phyloP scores from a whole-genome alignment of 257 asterid species.

The Osmanthus fragrans region DNA sequence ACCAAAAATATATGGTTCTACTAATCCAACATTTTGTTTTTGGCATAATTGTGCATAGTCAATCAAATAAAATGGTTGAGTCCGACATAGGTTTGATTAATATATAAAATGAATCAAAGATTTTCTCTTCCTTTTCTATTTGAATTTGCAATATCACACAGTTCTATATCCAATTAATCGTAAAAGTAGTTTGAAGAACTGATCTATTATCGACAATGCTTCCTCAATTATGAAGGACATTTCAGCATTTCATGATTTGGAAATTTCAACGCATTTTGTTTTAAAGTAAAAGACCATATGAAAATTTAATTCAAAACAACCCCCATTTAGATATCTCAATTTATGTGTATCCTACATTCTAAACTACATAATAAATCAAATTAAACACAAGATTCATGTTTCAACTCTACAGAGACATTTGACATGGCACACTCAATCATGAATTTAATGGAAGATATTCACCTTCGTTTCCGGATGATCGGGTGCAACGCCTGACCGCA shows the following conservation, averaged over 20 bases:
- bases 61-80: too few relatives aligned
- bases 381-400: background rate
- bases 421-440: too few relatives aligned
- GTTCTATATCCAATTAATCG: background rate
- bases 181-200: background rate
- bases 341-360: background rate
- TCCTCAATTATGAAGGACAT: background rate
- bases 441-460: background rate
- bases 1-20: background rate
- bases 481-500: slow-evolving; percentile 95
- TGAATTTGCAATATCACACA: background rate
- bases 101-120: background rate
- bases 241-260: background rate
- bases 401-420: background rate
- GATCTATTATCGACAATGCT: background rate
- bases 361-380: background rate
- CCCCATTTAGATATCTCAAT: background rate
- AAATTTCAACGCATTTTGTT: background rate
- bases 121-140: background rate
- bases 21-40: background rate
- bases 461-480: slow-evolving; percentile 99
- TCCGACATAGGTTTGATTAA: background rate
- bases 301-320: background rate
- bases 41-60: background rate
- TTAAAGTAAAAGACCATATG: background rate